Conservation (phyloP, 2,329 filamentous ascomycete genomes). For the Orbilia quercus region DNA sequence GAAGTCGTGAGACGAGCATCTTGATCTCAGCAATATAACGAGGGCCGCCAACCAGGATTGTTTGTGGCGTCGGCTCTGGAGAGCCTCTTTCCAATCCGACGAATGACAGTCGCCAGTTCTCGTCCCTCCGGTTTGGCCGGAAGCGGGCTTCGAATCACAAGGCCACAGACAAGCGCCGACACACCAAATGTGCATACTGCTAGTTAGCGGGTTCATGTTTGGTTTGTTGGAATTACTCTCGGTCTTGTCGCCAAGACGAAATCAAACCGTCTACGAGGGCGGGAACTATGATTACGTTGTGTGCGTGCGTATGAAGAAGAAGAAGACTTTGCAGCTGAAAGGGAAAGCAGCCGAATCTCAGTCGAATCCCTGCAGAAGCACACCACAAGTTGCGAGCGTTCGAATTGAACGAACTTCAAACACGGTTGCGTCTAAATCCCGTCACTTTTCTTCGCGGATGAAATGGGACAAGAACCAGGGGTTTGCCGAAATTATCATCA, state of each 20-base stretch:
- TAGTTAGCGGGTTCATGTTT: constrained; percentile 35
- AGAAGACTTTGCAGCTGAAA: constrained; percentile 12
- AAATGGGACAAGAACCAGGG: constrained; percentile 36
- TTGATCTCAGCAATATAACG: constrained; percentile 5
- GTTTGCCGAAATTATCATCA: constrained; percentile 51
- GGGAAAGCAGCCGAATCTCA: constrained; percentile 23
- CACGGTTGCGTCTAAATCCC: constrained; percentile 56
- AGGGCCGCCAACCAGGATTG: constrained; percentile 26
- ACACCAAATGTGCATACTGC: constrained; percentile 34
- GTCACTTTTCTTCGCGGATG: constrained; percentile 49
- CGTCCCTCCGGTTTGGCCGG: constrained; percentile 26
- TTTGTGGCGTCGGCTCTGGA: constrained; percentile 27
- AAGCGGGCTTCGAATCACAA: constrained; percentile 45
- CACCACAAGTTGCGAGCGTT: constrained; percentile 14
- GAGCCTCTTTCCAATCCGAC: constrained; percentile 17
- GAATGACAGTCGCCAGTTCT: constrained; percentile 30
- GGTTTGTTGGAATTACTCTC: constrained; percentile 27
- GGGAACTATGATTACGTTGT: not conserved
- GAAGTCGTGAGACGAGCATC: not conserved
- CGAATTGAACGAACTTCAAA: constrained; percentile 38
- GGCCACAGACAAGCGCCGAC: constrained; percentile 51
- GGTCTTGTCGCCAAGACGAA: constrained; percentile 29
- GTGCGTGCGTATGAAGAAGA: no score
- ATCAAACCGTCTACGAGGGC: constrained; percentile 4
- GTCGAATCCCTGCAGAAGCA: constrained; percentile 14